A percentile compares a stretch with the other conserved stretches of the same genome.
Conservation (phyloP, 2,329 filamentous ascomycete genomes). For the Aspergillus awamori region DNA sequence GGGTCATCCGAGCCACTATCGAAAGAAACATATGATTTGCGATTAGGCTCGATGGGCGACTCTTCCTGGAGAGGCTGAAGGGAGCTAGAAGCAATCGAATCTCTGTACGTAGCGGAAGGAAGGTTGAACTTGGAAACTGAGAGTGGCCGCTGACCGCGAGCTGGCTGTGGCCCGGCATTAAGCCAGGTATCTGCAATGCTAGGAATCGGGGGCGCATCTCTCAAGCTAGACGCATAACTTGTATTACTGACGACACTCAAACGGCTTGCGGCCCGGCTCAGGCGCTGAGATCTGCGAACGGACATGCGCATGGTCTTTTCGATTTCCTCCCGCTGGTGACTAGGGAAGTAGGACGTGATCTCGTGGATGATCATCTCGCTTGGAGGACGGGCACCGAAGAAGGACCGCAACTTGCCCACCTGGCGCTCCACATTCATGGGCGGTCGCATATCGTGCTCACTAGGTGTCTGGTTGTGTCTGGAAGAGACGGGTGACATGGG, state of each 20-base stretch:
- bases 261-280: constrained; percentile 90
- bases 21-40: constrained; percentile 91
- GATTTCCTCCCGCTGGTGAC: constrained; percentile 90
- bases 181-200: constrained; percentile 96
- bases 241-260: constrained; percentile 92
- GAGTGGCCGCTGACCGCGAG: constrained; percentile 58
- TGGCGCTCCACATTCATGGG: constrained; percentile 34
- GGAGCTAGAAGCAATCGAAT: constrained; percentile 86
- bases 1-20: constrained; percentile 69
- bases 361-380: constrained; percentile 98
- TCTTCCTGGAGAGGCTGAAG: constrained; percentile 91
- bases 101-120: constrained; percentile 69
- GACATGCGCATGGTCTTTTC: constrained; percentile 94
- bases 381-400: constrained; percentile 88
- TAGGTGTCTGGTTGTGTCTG: constrained; percentile 33
- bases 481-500: constrained; percentile 74
- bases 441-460: constrained; percentile 32
- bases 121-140: constrained; percentile 63
- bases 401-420: constrained; percentile 53
- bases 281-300: constrained; percentile 81
- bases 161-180: constrained; percentile 57
- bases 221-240: constrained; percentile 88
- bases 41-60: constrained; percentile 79
- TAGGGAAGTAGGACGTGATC: constrained; percentile 94
- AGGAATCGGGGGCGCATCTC: constrained; percentile 91